These are phyloP conservation scores for Fusarium torreyae DNA, from an alignment of 2,329 filamentous ascomycete species.

Conservation along the genomic window DNA sequence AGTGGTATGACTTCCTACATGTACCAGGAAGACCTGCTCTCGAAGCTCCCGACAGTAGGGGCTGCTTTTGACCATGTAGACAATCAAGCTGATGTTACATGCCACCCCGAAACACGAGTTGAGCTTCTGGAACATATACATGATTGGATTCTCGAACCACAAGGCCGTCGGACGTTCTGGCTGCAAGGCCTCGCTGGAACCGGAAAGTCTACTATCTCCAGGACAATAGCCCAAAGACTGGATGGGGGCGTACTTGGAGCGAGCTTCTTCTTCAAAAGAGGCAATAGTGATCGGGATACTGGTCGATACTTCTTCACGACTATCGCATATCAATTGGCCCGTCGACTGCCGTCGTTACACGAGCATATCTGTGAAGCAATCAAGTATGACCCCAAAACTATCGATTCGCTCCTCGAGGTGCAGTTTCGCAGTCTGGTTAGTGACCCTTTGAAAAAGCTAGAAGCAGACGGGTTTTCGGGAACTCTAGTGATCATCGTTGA, in stretches of 20 bases:
- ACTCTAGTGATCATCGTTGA: slow-evolving; percentile 56
- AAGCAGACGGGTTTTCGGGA: neutral
- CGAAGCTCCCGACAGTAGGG: neutral
- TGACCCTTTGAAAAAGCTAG: slow-evolving; percentile 48
- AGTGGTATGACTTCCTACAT: neutral
- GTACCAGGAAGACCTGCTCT: neutral
- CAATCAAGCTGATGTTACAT: slow-evolving; percentile 30
- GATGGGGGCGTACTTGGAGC: slow-evolving; percentile 46
- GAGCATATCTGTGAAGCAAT: slow-evolving; percentile 49
- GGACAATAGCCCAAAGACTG: slow-evolving; percentile 47
- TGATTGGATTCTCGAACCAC: slow-evolving; percentile 48
- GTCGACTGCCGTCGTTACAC: slow-evolving; percentile 48
- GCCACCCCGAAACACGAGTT: slow-evolving; percentile 50
- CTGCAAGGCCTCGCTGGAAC: slow-evolving; percentile 58
- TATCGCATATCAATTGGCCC: slow-evolving; percentile 54
- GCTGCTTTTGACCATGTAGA: slow-evolving; percentile 1
- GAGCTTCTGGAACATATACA: slow-evolving; percentile 52
- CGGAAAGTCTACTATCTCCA: slow-evolving; percentile 59
- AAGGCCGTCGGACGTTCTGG: slow-evolving; percentile 53
- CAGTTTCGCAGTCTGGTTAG: slow-evolving; percentile 60
- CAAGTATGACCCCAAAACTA: slow-evolving; percentile 50
- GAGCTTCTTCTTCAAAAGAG: slow-evolving; percentile 63
- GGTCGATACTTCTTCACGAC: slow-evolving; percentile 58
- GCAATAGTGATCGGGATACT: slow-evolving; percentile 56
- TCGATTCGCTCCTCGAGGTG: slow-evolving; percentile 47